phyloP scores from a whole-genome alignment of 2,329 filamentous ascomycete species.

The Pezicula radicicola region DNA sequence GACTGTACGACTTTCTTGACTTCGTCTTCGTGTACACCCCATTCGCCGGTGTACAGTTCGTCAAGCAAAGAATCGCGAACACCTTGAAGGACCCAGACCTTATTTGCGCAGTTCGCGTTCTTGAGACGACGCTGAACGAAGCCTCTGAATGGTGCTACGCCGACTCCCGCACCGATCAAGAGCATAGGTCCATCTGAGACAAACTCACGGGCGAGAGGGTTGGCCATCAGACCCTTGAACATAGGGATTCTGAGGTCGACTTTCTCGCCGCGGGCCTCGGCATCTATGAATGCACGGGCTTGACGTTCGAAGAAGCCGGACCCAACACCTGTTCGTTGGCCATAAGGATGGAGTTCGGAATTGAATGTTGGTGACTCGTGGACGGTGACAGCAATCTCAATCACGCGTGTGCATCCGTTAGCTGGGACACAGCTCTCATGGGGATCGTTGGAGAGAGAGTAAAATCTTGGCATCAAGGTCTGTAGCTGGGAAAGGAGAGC shows the following conservation, averaged over 20 bases:
- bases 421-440: slow-evolving; percentile 51
- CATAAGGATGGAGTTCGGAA: slow-evolving; percentile 43
- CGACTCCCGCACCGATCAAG: slow-evolving; percentile 92
- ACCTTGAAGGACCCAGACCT: slow-evolving; percentile 95
- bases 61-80: slow-evolving; percentile 92
- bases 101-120: slow-evolving; percentile 95
- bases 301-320: slow-evolving; percentile 92
- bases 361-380: slow-evolving; percentile 78
- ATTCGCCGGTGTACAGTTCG: slow-evolving; percentile 94
- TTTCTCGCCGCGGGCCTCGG: slow-evolving; percentile 57
- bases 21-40: slow-evolving; percentile 87
- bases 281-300: slow-evolving; percentile 68
- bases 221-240: slow-evolving; percentile 98
- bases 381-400: slow-evolving; percentile 96
- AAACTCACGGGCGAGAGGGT: slow-evolving; percentile 89
- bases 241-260: slow-evolving; percentile 80
- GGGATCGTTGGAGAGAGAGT: slow-evolving; percentile 95
- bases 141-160: slow-evolving; percentile 94
- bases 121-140: slow-evolving; percentile 93
- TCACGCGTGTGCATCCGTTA: slow-evolving; percentile 63
- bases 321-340: slow-evolving; percentile 76
- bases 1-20: slow-evolving; percentile 80
- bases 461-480: slow-evolving; percentile 95
- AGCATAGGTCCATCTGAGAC: slow-evolving; percentile 95
- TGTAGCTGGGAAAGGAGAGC: slow-evolving; percentile 76